Base-by-base conservation (phyloP, 805 yeast genomes). In the Blastobotrys chiropterorum region DNA sequence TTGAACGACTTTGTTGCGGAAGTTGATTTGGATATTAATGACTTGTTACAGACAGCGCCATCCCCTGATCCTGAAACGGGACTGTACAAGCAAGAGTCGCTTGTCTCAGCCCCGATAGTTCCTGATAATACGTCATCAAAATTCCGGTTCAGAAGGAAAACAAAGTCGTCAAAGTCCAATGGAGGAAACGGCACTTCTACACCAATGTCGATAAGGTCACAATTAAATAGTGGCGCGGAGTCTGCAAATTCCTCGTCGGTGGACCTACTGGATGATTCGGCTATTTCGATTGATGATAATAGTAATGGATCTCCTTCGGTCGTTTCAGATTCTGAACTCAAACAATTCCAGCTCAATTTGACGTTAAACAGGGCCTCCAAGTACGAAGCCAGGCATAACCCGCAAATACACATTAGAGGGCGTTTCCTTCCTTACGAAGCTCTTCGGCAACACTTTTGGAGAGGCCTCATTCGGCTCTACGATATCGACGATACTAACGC, bases 1-100 rank as follows among this genome's bases (percentile, higher is more conserved):
- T 82, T 77, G 56, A 89, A 94, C 66, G 97, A 92, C 61, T 77
- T 81, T 44, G 88, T 94, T 11, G 96, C 95, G 5, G 72, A 72
- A 19, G 80, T 81, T 3, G 69, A 79, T 2, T 64, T 89, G 16
- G 77, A 85, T 0, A 70, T 89, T 46, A 57, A 67, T 5, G 81
- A 81, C 14, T 62, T 85, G 15, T 49, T 74, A 54, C 54, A 56
- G 11, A 34, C 44, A 0, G 65, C 66, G 1, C 72, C 73, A 1
- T 40, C 49, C 0, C 68, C 73, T 3, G 72, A 69, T 46, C 58
- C 64, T 3, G 57, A 52, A 2, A 65, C 72, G 5, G 71, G 71
- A 3, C 59, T 72, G 7, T 71, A 67, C 50, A 56, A 63, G 22
- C 50, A 60, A 4, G 57, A 53, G 8, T 34, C 39, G 16, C 42